Percentiles rank a stretch among this genome's conserved stretches.
phyloP scores from a whole-genome alignment of 2,329 filamentous ascomycete species.

The Phyllosticta citrichinensis region DNA sequence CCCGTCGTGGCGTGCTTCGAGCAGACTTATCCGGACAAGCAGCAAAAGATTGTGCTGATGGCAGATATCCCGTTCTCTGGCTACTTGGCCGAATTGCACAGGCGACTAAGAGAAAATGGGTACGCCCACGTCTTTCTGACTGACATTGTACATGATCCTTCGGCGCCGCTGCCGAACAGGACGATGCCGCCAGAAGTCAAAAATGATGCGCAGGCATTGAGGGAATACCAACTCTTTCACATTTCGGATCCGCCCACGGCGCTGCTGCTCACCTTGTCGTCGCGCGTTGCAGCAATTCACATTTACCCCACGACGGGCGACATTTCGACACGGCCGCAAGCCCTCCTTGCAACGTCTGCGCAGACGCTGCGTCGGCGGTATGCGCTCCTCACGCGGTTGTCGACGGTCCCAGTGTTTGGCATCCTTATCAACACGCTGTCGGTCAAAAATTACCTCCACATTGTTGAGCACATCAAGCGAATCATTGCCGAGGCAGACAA shows the following conservation, averaged over 20 bases:
- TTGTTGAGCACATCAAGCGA: conserved; percentile 61
- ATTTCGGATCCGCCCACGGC: conserved; percentile 71
- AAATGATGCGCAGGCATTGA: conserved; percentile 41
- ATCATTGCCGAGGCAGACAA: conserved; percentile 74
- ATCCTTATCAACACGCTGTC: conserved; percentile 94
- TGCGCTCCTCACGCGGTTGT: conserved; percentile 70
- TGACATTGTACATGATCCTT: conserved; percentile 64
- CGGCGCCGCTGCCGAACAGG: conserved; percentile 75
- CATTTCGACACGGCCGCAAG: conserved; percentile 13
- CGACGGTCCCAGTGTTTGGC: conserved; percentile 75
- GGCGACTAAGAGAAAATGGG: conserved; percentile 48
- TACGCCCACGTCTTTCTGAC: conserved; percentile 63
- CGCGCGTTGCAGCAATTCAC: conserved; percentile 66
- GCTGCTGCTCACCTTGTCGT: conserved; percentile 77
- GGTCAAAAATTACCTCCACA: conserved; percentile 78
- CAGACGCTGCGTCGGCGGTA: conserved; percentile 71
- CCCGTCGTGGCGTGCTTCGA: conserved; percentile 52
- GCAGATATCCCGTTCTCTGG: conserved; percentile 81
- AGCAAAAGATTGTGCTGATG: conserved; percentile 63
- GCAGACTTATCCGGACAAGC: conserved; percentile 54
- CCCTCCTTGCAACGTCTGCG: conserved; percentile 43
- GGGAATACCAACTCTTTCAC: conserved; percentile 70
- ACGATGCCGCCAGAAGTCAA: conserved; percentile 47
- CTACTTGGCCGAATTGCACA: conserved; percentile 54
- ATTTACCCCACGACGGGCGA: conserved; percentile 54